phyloP scores from a whole-genome alignment of 163 green algal species.

The Scenedesmus sp. region DNA sequence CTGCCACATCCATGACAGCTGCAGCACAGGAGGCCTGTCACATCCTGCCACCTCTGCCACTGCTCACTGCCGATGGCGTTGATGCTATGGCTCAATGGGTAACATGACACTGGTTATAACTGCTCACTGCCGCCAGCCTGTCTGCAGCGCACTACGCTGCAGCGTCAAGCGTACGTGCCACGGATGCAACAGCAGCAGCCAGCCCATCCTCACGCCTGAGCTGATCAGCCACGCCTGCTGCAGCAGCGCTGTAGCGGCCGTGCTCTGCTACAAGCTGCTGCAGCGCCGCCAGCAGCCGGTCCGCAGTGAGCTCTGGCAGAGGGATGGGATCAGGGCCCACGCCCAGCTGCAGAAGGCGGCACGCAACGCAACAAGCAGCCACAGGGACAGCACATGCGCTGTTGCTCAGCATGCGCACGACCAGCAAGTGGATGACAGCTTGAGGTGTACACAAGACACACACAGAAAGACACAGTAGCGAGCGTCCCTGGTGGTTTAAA shows the following conservation, averaged over 20 bases:
- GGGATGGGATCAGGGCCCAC: slow-evolving; percentile 39
- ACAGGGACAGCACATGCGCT: neutral
- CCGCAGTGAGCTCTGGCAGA: neutral
- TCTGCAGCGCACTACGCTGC: neutral
- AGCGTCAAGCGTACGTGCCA: neutral
- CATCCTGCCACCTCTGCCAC: too few species aligned
- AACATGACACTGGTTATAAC: too few species aligned
- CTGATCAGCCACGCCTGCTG: neutral
- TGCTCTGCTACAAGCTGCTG: neutral
- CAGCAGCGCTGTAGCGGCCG: neutral
- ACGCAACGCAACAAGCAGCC: neutral
- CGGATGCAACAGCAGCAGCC: slow-evolving; percentile 5
- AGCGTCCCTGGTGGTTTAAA: neutral
- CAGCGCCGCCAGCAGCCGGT: neutral
- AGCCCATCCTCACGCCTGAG: slow-evolving; percentile 31
- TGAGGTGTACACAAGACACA: neutral
- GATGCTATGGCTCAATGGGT: too few species aligned
- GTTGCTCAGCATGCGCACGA: neutral
- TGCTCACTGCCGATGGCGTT: too few species aligned
- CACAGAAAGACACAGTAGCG: too few species aligned
- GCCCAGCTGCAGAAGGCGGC: neutral
- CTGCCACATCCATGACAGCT: too few species aligned
- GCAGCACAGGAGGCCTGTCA: too few species aligned
- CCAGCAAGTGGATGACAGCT: neutral
- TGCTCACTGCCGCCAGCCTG: neutral